A percentile compares a stretch with the other conserved stretches of the same genome.
Evolutionary conservation across 768 basidiomycete species (phyloP).

Genomic region (Lentinula sp.): DNA sequence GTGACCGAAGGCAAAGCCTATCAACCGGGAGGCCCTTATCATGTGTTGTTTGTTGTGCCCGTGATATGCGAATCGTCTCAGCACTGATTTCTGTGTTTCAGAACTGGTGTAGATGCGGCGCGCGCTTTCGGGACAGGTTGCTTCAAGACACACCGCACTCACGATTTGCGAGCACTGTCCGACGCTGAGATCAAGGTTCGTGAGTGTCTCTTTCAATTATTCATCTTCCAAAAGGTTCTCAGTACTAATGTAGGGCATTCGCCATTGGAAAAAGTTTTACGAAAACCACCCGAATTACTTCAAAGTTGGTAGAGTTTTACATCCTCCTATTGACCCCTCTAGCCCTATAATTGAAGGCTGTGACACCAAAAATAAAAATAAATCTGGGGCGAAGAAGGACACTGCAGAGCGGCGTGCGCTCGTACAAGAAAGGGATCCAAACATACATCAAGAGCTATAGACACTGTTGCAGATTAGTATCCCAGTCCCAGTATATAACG

Average conservation of each 20-base stretch:
- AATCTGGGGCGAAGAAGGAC: constrained; percentile 25
- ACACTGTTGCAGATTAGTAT: not conserved
- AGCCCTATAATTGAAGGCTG: constrained; percentile 75
- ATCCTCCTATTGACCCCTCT: constrained; percentile 70
- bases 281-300: constrained; percentile 71
- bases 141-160: constrained; percentile 84
- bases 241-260: constrained; percentile 46
- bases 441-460: constrained; percentile 27
- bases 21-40: constrained; percentile 84
- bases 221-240: not conserved
- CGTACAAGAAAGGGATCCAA: not conserved
- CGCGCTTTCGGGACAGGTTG: constrained; percentile 93
- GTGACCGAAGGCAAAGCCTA: constrained; percentile 79
- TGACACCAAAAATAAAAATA: constrained; percentile 50
- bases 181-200: constrained; percentile 63
- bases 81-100: constrained; percentile 18
- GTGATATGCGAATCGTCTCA: constrained; percentile 10
- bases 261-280: constrained; percentile 92
- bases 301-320: constrained; percentile 72
- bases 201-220: constrained; percentile 16
- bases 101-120: constrained; percentile 86
- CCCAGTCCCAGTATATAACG: not conserved
- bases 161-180: constrained; percentile 81
- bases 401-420: constrained; percentile 11
- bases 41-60: constrained; percentile 48